A percentile compares a stretch with the other conserved stretches of the same genome.
phyloP scores from a whole-genome alignment of 805 yeast species.

The Lachancea sp. region DNA sequence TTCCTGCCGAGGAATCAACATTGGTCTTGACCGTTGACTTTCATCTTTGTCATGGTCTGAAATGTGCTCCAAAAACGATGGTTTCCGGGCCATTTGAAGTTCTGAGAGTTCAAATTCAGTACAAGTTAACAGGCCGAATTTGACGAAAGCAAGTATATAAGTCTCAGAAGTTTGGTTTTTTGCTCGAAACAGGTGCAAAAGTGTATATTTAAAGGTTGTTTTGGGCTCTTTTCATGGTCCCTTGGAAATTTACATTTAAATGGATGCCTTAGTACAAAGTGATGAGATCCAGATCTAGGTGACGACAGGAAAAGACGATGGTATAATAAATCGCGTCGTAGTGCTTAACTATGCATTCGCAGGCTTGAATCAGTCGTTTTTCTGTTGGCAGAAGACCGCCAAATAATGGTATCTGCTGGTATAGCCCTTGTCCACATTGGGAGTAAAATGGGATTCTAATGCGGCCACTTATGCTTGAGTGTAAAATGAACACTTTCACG shows the following conservation, averaged over 20 bases:
- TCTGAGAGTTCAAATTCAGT: neutral
- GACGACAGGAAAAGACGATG: neutral
- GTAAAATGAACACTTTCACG: too few relatives aligned
- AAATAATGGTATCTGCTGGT: too few relatives aligned
- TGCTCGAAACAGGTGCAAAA: too few relatives aligned
- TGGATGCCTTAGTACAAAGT: neutral
- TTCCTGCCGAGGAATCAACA: conserved; percentile 7
- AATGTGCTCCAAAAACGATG: conserved; percentile 6
- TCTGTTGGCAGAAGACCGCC: too few relatives aligned
- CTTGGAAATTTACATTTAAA: conserved; percentile 3
- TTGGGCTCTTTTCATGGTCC: neutral
- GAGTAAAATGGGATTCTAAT: too few relatives aligned
- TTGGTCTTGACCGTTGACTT: conserved; percentile 3
- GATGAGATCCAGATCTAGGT: neutral
- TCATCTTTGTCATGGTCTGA: neutral
- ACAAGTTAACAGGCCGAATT: neutral
- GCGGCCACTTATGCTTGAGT: too few relatives aligned
- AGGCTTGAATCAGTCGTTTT: too few relatives aligned
- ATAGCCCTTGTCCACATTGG: too few relatives aligned
- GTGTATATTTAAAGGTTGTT: too few relatives aligned
- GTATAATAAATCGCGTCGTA: neutral
- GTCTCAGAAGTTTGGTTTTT: too few relatives aligned
- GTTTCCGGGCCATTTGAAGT: conserved; percentile 6
- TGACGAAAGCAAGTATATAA: too few relatives aligned
- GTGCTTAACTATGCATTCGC: too few relatives aligned